Conservation (phyloP, 116 monocot species). For the Posidonia oceanica region DNA sequence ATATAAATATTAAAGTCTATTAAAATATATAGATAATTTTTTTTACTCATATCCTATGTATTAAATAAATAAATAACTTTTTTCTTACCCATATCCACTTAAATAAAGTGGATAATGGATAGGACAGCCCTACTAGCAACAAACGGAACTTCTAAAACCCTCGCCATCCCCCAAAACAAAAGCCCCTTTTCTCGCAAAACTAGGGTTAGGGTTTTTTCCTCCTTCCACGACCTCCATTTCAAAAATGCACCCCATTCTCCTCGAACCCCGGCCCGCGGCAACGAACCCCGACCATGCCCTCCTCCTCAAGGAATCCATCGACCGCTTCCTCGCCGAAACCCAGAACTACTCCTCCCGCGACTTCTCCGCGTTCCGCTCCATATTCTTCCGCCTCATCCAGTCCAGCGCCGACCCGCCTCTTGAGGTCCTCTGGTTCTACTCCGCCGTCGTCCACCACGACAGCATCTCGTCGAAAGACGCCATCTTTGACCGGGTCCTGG, state of each 20-base stretch:
- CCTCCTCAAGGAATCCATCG: conserved; percentile 5
- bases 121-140: too few relatives aligned
- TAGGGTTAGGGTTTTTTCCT: not conserved
- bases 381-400: conserved; percentile 58
- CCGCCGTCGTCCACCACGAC: conserved; percentile 54
- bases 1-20: too few relatives aligned
- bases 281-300: not conserved
- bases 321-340: not conserved
- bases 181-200: not conserved
- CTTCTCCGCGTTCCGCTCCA: conserved; percentile 53
- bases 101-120: too few relatives aligned
- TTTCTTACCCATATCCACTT: too few relatives aligned
- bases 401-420: conserved; percentile 61
- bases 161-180: not conserved
- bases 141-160: not conserved
- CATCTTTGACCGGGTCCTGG: conserved; percentile 17
- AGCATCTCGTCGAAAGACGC: conserved; percentile 6
- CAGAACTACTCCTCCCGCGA: conserved; percentile 14
- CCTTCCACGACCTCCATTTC: not conserved
- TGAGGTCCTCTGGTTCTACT: conserved; percentile 76
- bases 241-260: not conserved
- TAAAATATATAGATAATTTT: too few relatives aligned
- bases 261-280: not conserved
- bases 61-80: too few relatives aligned
- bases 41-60: too few relatives aligned